These are phyloP conservation scores for Dothideomycetidae sp. DNA, from an alignment of 2,329 filamentous ascomycete species.

Conservation along the genomic window DNA sequence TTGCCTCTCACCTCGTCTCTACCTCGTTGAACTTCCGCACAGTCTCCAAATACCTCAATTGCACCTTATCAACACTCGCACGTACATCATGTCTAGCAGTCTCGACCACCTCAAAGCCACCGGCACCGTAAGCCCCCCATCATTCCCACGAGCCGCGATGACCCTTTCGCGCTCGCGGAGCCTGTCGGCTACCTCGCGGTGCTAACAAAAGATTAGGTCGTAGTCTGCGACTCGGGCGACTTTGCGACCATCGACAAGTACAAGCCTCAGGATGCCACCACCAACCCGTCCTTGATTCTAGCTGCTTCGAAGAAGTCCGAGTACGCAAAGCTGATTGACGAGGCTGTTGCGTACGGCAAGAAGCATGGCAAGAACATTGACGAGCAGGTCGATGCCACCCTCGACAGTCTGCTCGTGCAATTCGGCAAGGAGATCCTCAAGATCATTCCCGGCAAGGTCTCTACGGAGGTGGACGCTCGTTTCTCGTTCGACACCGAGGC, in stretches of 20 bases:
- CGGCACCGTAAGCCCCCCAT: slow-evolving; percentile 68
- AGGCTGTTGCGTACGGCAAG: slow-evolving; percentile 78
- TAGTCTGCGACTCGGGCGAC: slow-evolving; percentile 92
- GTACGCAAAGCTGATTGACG: slow-evolving; percentile 84
- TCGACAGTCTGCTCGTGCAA: slow-evolving; percentile 90
- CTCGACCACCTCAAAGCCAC: slow-evolving; percentile 94
- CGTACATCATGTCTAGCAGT: slow-evolving; percentile 57
- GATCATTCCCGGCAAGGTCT: slow-evolving; percentile 96
- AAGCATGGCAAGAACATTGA: slow-evolving; percentile 51
- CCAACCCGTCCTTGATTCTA: slow-evolving; percentile 97
- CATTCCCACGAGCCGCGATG: background rate
- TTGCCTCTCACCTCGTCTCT: slow-evolving; percentile 4
- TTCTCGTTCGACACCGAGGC: slow-evolving; percentile 92
- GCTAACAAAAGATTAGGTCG: slow-evolving; percentile 44
- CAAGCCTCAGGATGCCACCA: slow-evolving; percentile 99
- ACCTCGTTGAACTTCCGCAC: background rate
- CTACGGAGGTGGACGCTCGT: slow-evolving; percentile 90
- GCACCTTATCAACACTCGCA: background rate
- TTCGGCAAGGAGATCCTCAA: slow-evolving; percentile 96
- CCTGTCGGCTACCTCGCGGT: slow-evolving; percentile 3
- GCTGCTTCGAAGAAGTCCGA: slow-evolving; percentile 96
- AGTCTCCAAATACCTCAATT: background rate
- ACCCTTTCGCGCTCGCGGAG: too few species aligned
- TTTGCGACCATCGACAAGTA: slow-evolving; percentile 88
- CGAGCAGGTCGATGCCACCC: slow-evolving; percentile 72